phyloP scores from a whole-genome alignment of 805 yeast species.

The Metschnikowia kunwiensis region DNA sequence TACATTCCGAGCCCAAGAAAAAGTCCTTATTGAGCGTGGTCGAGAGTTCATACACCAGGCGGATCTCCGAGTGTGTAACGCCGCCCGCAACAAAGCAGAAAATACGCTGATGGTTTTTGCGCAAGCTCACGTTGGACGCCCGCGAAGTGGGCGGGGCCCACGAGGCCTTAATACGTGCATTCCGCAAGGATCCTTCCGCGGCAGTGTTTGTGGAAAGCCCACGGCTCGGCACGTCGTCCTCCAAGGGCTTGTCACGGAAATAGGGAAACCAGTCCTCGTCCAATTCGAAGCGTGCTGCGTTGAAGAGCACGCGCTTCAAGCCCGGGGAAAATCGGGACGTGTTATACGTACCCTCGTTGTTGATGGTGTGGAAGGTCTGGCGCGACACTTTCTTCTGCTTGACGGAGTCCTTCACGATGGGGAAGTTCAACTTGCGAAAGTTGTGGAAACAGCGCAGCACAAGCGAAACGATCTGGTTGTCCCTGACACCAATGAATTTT shows the following conservation, averaged over 20 bases:
- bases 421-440: constrained; percentile 52
- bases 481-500: constrained; percentile 47
- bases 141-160: constrained; percentile 21
- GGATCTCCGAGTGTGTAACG: constrained; percentile 74
- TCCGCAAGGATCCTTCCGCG: constrained; percentile 15
- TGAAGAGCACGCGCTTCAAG: constrained; percentile 53
- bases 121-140: constrained; percentile 13
- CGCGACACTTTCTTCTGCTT: constrained; percentile 45
- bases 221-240: constrained; percentile 31
- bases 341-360: constrained; percentile 51
- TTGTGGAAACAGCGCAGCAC: constrained; percentile 48
- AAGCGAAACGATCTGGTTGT: constrained; percentile 52
- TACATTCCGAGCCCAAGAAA: constrained; percentile 31
- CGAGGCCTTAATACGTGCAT: constrained; percentile 19
- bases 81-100: constrained; percentile 90
- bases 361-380: constrained; percentile 54
- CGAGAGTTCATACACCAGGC: constrained; percentile 71
- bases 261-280: constrained; percentile 67
- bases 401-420: constrained; percentile 43
- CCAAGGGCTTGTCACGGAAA: constrained; percentile 68
- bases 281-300: constrained; percentile 48
- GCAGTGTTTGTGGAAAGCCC: constrained; percentile 1
- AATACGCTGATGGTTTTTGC: constrained; percentile 53
- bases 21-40: constrained; percentile 64
- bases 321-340: constrained; percentile 76